Evolutionary conservation across 2,329 filamentous ascomycete species (phyloP), one percentile per base, ranked within the genome.

Genomic region (Tricladium varicosporioides): DNA sequence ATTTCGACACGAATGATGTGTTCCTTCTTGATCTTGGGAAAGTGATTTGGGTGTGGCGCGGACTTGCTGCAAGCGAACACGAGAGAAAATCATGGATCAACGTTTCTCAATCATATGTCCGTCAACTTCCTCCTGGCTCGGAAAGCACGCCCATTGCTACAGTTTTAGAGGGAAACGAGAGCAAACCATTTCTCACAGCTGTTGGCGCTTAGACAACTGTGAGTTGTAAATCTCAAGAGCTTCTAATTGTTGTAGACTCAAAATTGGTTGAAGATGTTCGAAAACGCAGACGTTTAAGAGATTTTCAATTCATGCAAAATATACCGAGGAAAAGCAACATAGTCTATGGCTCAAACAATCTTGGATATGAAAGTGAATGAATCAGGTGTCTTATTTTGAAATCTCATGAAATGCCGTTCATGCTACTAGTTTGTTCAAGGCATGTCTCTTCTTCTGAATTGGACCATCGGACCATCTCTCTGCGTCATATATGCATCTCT

Each of bases 41-140:
- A 51, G 73, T 73, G 7, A 74, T 88, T 33, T 89, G 85, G 84
- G 82, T 88, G 1, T 88, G 86, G 86, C 78, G 86, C 65, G 86
- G 86, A 0, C 70, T 72, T 1, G 73, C 75, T 1, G 84, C 85
- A 8, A 88, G 84, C 68, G 71, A 71, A 33, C 71, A 70, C 1
- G 86, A 88, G 72, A 85, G 78, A 69, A 77, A 80, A 5, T 74
- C 75, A 68, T 89, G 86, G 86, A 70, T 86, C 47, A 76, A 75
- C 57, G 77, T 84, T 4, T 79, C 81, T n/a, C 79, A 85, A 71
- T 73, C 74, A 5, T 86, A 86, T 61, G 67, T 18, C 69, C 74
- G 7, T 70, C 77, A 63, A 69, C 79, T 49, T 14, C 58, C 62
- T 44, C 53, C 54, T 7, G 36, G 32, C 31, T 53, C 53, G 27